Evolutionary conservation across 2,329 filamentous ascomycete species (phyloP).

Genomic region (Exophiala aquamarina): DNA sequence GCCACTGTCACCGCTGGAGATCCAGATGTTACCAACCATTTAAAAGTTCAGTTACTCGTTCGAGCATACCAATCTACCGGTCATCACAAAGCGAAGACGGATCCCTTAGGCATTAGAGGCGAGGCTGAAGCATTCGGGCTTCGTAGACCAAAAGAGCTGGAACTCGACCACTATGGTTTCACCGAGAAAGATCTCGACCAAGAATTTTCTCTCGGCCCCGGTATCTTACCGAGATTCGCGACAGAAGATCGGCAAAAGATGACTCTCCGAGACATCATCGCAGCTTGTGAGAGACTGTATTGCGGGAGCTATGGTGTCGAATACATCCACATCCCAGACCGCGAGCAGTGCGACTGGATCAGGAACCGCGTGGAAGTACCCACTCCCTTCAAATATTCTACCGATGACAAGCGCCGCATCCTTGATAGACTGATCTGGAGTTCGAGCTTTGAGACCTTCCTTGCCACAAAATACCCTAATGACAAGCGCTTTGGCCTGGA

Average conservation of each 20-base stretch:
- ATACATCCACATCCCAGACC: constrained; percentile 98
- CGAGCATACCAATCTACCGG: constrained; percentile 97
- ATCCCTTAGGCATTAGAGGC: constrained; percentile 89
- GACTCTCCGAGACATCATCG: constrained; percentile 92
- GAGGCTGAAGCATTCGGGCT: constrained; percentile 82
- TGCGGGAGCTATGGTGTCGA: constrained; percentile 96
- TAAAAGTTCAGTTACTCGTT: constrained; percentile 96
- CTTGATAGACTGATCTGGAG: constrained; percentile 98
- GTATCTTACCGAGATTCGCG: constrained; percentile 92
- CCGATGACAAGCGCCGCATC: constrained; percentile 97
- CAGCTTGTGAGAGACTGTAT: constrained; percentile 91
- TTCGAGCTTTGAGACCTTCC: constrained; percentile 93
- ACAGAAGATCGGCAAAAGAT: constrained; percentile 88
- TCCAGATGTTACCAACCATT: constrained; percentile 86
- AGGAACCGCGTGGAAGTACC: constrained; percentile 93
- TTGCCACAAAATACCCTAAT: constrained; percentile 97
- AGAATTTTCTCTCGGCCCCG: constrained; percentile 88
- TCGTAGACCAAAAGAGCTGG: constrained; percentile 86
- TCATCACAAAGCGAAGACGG: constrained; percentile 97
- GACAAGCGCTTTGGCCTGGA: constrained; percentile 99
- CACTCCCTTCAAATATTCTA: constrained; percentile 92
- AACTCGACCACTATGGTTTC: constrained; percentile 92
- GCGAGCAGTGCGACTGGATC: constrained; percentile 98
- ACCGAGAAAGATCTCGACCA: constrained; percentile 89
- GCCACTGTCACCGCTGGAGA: constrained; percentile 53